These are phyloP conservation scores for Millerozyma acaciae DNA, from an alignment of 805 yeast species.

Conservation along the genomic window DNA sequence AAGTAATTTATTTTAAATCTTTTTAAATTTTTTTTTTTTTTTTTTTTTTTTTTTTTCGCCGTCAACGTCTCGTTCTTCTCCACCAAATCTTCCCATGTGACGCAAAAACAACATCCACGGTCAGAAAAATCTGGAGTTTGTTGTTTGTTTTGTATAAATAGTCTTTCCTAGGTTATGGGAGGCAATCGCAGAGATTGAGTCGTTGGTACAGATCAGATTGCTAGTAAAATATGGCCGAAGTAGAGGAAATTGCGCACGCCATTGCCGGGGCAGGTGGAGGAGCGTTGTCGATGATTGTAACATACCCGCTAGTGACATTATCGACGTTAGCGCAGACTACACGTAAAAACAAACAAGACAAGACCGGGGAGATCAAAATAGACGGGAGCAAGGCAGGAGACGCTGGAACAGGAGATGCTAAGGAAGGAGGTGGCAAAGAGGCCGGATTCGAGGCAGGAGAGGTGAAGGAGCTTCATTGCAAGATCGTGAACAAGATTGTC, in stretches of 20 bases:
- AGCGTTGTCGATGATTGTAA: slow-evolving; percentile 77
- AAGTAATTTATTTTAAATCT: too few species aligned
- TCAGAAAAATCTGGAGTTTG: background rate
- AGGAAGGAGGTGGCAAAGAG: slow-evolving; percentile 1
- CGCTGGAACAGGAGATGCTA: too few species aligned
- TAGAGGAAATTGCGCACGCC: slow-evolving; percentile 74
- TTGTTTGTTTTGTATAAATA: too few species aligned
- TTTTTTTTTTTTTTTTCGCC: too few species aligned
- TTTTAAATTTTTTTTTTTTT: too few species aligned
- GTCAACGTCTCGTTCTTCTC: too few species aligned
- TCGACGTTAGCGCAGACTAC: slow-evolving; percentile 87
- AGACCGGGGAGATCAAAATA: slow-evolving; percentile 6
- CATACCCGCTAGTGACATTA: slow-evolving; percentile 84
- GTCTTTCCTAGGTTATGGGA: too few species aligned
- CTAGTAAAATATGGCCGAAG: slow-evolving; percentile 23
- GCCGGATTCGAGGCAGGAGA: slow-evolving; percentile 3
- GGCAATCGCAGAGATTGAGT: too few species aligned
- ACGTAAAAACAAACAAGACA: slow-evolving; percentile 22
- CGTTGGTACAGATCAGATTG: background rate
- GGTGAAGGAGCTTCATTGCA: slow-evolving; percentile 11
- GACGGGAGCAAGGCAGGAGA: too few species aligned
- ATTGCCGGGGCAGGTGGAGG: slow-evolving; percentile 94
- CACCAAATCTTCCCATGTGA: slow-evolving; percentile 2
- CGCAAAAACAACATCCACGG: slow-evolving; percentile 1
- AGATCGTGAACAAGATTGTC: slow-evolving; percentile 13